Evolutionary conservation across 78 protist species (phyloP).

Genomic region (Dictyostelium capitatum): DNA sequence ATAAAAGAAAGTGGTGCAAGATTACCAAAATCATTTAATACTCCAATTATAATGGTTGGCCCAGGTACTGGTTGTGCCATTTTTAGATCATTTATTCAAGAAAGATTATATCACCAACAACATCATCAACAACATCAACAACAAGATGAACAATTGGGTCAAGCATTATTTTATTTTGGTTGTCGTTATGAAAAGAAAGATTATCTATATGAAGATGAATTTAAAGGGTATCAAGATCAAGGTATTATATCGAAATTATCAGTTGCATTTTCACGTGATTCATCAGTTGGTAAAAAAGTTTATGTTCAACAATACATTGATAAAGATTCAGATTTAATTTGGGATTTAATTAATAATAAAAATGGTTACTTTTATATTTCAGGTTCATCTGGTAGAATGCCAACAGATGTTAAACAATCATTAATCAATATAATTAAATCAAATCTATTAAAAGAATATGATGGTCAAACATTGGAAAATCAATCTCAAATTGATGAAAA

Average conservation of each 20-base stretch:
- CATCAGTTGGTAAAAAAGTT: constrained; percentile 14
- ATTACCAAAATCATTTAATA: constrained; percentile 31
- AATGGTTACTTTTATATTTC: constrained; percentile 70
- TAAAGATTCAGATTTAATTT: constrained; percentile 35
- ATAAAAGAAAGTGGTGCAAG: constrained; percentile 64
- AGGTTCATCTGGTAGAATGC: constrained; percentile 82
- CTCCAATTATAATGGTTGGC: constrained; percentile 84
- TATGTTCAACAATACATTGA: constrained; percentile 74
- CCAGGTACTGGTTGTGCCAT: constrained; percentile 89
- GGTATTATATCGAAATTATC: constrained; percentile 7
- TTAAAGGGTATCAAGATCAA: constrained; percentile 22
- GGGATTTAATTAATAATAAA: constrained; percentile 41
- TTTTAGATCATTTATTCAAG: constrained; percentile 79
- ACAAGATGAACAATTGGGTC: neutral
- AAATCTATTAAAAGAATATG: neutral
- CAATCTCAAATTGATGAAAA: neutral
- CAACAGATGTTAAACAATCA: constrained; percentile 76
- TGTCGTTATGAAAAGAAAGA: constrained; percentile 49
- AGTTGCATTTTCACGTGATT: constrained; percentile 72
- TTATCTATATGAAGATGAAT: constrained; percentile 70
- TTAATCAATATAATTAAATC: constrained; percentile 65
- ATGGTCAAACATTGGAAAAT: neutral
- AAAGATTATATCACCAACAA: constrained; percentile 25
- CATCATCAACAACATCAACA: neutral
- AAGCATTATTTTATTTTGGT: constrained; percentile 81